Evolutionary conservation across 2,329 filamentous ascomycete species (phyloP), one percentile per base, ranked within the genome.

Genomic region (Fusarium ambrosium): DNA sequence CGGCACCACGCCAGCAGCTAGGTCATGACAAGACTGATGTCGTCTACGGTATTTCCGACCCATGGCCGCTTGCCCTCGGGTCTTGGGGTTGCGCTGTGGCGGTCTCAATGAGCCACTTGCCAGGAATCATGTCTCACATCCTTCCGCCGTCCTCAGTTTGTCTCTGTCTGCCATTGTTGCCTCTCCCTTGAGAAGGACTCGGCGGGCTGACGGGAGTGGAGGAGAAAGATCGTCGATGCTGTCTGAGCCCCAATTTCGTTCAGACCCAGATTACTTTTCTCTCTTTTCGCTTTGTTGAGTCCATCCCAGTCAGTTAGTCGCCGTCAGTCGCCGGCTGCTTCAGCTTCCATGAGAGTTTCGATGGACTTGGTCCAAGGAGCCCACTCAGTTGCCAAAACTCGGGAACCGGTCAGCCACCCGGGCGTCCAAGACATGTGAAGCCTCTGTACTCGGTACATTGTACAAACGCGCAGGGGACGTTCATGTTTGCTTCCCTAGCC

Each of bases 101-200:
- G 72, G 77, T 78, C 74, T 79, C 70, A 69, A 75, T 66, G 70
- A 70, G 64, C 75, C 72, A 78, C 68, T 77, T 66, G 77, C 63
- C 39, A 70, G 69, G 72, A 72, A 64, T 74, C 72, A 71, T 79
- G 77, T 79, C 77, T 79, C 75, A 79, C 70, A 65, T 68, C 71
- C 62, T 73, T 68, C 68, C 70, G 59, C 68, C 58, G 53, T 63
- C 60, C 59, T 64, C 70, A 61, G 66, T 68, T 72, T 78, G 68
- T 70, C 71, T 74, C 58, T 39, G 22, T 24, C 20, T 66, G 61
- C 11, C 64, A 66, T 65, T 63, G 59, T 71, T 65, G 63, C 66
- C 39, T 73, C 68, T 72, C 74, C 73, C 73, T 77, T 76, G 60
- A 62, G 29, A 76, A 62, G 62, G 62, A 76, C 76, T 76, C 72